Evolutionary conservation across 768 basidiomycete genomes (phyloP).

Genomic region (Pilatotrama ljubarskyi): DNA sequence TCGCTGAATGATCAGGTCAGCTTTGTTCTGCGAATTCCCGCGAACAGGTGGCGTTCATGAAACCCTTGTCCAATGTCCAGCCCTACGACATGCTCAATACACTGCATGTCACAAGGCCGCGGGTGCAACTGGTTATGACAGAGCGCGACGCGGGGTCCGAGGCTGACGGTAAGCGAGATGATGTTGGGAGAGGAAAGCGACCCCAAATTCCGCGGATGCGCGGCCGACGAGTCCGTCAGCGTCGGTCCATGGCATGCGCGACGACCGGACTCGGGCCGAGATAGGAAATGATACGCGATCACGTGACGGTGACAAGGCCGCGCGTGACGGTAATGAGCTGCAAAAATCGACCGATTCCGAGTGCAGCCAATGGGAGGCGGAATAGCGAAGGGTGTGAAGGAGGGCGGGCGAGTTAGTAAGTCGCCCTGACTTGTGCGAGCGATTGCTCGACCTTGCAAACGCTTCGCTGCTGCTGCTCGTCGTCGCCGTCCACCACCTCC

Average conservation of each 20-base stretch:
- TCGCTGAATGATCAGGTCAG: no score
- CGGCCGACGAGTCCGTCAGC: not conserved
- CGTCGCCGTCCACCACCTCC: conserved; percentile 13
- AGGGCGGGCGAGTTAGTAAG: conserved; percentile 3
- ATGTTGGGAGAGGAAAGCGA: not conserved
- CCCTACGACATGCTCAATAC: no score
- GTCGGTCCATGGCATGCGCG: not conserved
- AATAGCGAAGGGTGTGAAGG: conserved; percentile 7
- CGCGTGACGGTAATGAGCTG: not conserved
- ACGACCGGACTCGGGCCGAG: conserved; percentile 6
- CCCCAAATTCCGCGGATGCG: not conserved
- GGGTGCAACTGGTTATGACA: not conserved
- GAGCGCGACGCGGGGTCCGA: not conserved
- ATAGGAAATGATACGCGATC: conserved; percentile 2
- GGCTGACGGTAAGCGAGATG: not conserved
- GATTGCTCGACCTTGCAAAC: not conserved
- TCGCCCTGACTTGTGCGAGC: not conserved
- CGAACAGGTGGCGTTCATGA: no score
- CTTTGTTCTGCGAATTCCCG: no score
- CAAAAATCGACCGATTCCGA: conserved; percentile 18
- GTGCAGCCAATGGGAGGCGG: conserved; percentile 16
- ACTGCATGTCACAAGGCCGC: not conserved
- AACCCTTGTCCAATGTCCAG: no score
- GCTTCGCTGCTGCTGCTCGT: not conserved
- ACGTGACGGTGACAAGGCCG: not conserved